phyloP scores from a whole-genome alignment of 164 flowering plant genomes.

The Protea cynaroides region DNA sequence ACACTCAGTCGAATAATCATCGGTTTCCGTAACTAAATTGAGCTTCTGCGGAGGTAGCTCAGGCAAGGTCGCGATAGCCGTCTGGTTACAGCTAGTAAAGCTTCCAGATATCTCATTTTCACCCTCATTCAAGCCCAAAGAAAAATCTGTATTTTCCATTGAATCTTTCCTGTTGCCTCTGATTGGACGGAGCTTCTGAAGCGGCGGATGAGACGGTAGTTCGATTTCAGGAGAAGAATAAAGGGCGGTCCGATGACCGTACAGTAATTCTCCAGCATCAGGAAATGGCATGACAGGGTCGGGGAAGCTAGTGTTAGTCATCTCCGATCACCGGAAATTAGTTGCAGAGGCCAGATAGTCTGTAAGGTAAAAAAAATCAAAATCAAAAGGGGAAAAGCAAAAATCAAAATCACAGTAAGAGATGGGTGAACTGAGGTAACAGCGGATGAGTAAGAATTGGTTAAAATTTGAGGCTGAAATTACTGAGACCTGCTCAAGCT shows the following conservation, averaged over 20 bases:
- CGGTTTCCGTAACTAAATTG: background rate
- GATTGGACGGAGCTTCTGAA: slow-evolving; percentile 55
- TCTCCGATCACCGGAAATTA: slow-evolving; percentile 17
- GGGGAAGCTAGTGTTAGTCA: slow-evolving; percentile 19
- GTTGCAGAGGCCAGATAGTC: slow-evolving; percentile 5
- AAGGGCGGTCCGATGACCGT: slow-evolving; percentile 7
- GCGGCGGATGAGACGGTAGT: slow-evolving; percentile 16
- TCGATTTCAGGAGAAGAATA: slow-evolving; percentile 4
- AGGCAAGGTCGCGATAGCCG: background rate
- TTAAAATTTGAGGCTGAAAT: no score
- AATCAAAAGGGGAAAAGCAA: background rate
- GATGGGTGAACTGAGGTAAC: slow-evolving; percentile 3
- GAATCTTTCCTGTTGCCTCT: slow-evolving; percentile 17
- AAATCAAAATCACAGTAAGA: background rate
- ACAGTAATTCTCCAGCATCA: slow-evolving; percentile 10
- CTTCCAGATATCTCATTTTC: slow-evolving; percentile 4
- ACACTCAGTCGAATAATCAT: background rate
- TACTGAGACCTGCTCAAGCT: no score
- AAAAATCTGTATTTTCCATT: background rate
- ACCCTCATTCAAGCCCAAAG: background rate
- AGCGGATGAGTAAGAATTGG: no score
- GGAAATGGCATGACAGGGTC: slow-evolving; percentile 26
- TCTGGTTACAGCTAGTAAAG: background rate
- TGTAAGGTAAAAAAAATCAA: slow-evolving; percentile 4
- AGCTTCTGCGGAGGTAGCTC: background rate